phyloP scores from a whole-genome alignment of 78 protist genomes.

The Salpingoeca rosetta region DNA sequence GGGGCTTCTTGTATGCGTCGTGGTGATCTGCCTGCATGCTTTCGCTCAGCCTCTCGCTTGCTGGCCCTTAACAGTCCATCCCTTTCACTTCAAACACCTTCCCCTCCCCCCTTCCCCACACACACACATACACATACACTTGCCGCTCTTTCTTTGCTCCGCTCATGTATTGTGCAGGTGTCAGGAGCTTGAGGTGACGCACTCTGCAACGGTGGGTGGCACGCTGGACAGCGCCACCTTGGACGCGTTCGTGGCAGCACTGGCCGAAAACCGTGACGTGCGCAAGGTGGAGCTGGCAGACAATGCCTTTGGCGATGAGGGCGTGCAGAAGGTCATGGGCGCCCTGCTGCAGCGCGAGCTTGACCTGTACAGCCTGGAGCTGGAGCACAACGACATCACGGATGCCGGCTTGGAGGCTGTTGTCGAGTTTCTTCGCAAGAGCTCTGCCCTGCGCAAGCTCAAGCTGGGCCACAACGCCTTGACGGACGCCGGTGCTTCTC shows the following conservation, averaged over 20 bases:
- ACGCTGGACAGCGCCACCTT: background rate
- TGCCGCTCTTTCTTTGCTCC: no score
- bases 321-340: background rate
- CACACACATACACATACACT: no score
- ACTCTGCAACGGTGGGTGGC: background rate
- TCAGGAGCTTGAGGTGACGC: background rate
- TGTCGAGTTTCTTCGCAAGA: background rate
- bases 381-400: background rate
- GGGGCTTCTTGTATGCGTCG: no score
- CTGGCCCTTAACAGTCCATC: no score
- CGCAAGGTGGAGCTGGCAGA: background rate
- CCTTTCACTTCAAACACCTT: no score
- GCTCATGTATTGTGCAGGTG: no score
- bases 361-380: background rate
- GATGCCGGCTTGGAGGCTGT: background rate
- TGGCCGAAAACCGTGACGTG: background rate
- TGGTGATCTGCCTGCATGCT: no score
- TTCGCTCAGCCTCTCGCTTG: no score
- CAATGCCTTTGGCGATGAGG: background rate
- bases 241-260: background rate
- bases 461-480: background rate
- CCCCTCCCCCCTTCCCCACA: no score
- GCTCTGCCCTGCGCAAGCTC: background rate
- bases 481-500: background rate
- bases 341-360: background rate